Evolutionary conservation across 208 protist genomes (phyloP).

Genomic region (Acanthamoeba healyi): DNA sequence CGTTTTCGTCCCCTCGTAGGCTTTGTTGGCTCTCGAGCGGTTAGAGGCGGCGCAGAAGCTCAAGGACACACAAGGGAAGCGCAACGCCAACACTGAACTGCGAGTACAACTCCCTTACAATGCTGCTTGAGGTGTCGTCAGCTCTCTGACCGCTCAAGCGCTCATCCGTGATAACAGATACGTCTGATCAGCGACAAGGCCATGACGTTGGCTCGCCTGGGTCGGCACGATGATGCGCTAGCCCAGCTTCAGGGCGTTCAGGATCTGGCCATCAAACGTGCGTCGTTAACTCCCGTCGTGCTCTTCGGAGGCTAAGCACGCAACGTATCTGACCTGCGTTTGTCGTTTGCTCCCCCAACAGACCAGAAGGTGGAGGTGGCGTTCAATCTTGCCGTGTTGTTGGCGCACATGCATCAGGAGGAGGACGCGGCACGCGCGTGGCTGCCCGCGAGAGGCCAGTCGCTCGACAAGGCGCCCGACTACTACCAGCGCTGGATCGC

Average conservation of each 20-base stretch:
- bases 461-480: background rate
- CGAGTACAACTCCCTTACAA: background rate
- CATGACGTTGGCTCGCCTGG: background rate
- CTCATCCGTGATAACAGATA: background rate
- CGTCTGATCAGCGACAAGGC: background rate
- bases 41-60: background rate
- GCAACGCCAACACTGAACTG: background rate
- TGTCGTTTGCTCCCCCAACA: background rate
- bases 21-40: background rate
- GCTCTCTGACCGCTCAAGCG: background rate
- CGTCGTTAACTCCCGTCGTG: too few species aligned
- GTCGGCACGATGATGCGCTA: background rate
- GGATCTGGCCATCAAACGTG: background rate
- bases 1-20: background rate
- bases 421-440: background rate
- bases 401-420: background rate
- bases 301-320: background rate
- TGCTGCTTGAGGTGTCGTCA: background rate
- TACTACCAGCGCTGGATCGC: slow-evolving; percentile 8
- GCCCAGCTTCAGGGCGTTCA: background rate
- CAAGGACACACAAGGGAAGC: background rate
- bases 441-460: background rate
- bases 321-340: too few species aligned
- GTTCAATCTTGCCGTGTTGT: background rate
- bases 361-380: background rate